phyloP scores from a whole-genome alignment of 371 early-diverging fungal species.

The Lichtheimia ornata region DNA sequence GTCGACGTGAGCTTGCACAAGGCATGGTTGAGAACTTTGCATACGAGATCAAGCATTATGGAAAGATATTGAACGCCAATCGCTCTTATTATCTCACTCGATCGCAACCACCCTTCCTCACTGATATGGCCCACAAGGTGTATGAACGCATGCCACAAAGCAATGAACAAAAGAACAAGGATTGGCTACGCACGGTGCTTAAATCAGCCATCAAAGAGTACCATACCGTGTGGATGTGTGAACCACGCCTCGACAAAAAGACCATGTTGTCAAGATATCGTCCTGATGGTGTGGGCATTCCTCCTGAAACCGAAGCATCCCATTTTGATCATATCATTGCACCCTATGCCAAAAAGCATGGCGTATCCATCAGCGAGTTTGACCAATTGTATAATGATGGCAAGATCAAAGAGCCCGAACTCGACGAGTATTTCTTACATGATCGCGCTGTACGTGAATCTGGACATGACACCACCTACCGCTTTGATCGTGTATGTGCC shows the following conservation, averaged over 20 bases:
- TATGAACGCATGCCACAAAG: constrained; percentile 48
- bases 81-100: constrained; percentile 91
- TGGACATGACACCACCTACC: constrained; percentile 93
- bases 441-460: constrained; percentile 93
- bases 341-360: constrained; percentile 72
- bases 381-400: constrained; percentile 62
- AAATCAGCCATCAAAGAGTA: constrained; percentile 87
- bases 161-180: constrained; percentile 46
- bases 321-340: constrained; percentile 86
- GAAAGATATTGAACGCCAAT: constrained; percentile 95
- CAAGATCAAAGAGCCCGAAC: constrained; percentile 66
- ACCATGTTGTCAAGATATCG: constrained; percentile 79
- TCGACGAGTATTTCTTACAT: constrained; percentile 91
- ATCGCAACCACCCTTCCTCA: constrained; percentile 94
- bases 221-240: constrained; percentile 80
- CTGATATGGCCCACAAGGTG: constrained; percentile 86
- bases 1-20: constrained; percentile 76
- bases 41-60: constrained; percentile 91
- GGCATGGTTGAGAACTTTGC: constrained; percentile 94
- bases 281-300: constrained; percentile 86
- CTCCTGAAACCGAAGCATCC: constrained; percentile 90
- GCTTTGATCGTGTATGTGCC: constrained; percentile 85
- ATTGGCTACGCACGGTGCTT: constrained; percentile 70
- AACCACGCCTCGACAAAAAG: constrained; percentile 68
- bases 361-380: constrained; percentile 66